These are phyloP conservation scores for Arabidopsis suecica DNA, from an alignment of 345 rosid species.

Conservation along the genomic window DNA sequence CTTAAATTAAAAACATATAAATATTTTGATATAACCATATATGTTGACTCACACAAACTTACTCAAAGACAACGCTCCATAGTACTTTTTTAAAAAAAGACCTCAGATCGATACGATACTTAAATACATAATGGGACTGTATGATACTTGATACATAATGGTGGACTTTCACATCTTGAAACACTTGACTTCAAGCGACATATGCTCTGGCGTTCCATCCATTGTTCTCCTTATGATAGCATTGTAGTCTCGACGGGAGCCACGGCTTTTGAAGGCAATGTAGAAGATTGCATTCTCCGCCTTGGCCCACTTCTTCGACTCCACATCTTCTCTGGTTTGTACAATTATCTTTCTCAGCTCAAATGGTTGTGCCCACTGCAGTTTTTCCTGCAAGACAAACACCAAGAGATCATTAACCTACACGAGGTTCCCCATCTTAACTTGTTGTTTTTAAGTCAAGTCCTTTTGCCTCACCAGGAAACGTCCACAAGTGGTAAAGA, in stretches of 20 bases:
- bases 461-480: background rate
- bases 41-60: no score
- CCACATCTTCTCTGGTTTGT: constrained; percentile 9
- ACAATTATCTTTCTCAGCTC: background rate
- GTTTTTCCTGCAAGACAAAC: background rate
- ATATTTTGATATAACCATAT: no score
- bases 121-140: no score
- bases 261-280: background rate
- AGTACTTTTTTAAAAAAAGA: no score
- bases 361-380: background rate
- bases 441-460: background rate
- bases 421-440: background rate
- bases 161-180: background rate
- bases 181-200: background rate
- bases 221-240: constrained; percentile 9
- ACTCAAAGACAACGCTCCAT: no score
- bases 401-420: constrained; percentile 5
- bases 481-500: background rate
- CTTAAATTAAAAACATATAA: no score
- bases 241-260: background rate
- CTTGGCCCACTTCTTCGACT: background rate
- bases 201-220: background rate
- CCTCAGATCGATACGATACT: background rate
- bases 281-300: constrained; percentile 12
- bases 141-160: background rate